Base-by-base conservation (phyloP, 192 early-diverging fungal genomes). In the Gigaspora rosea region DNA sequence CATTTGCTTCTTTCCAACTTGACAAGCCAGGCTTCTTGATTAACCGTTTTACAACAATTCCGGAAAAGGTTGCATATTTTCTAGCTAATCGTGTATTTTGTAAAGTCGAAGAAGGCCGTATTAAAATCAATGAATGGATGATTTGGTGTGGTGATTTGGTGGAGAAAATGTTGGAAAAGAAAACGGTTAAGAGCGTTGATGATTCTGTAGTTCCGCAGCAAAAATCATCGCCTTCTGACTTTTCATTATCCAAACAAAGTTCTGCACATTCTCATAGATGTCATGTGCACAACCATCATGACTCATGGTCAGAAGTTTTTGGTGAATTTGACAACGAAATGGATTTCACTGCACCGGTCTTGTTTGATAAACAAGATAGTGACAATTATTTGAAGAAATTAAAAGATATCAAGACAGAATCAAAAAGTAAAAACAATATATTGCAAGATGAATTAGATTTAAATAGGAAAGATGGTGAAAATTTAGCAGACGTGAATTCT, bases 31-130 rank as follows among this genome's bases (percentile, higher is more conserved):
- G 82, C 5, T 92, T 91, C 78, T 79, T 92, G 18, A 81, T 85
- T 62, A 64, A 80, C 20, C 82, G 84, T 2, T 85, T 86, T 16
- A 81, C 87, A 78, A 88, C 86, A 81, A 85, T 91, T 88, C 80
- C 85, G 72, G 82, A 77, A 35, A 63, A 80, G 2, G 86, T 92
- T 4, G 89, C 89, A 7, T 80, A 86, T 76, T 92, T 90, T 80
- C 78, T 92, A 58, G 84, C 84, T 33, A 79, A 85, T 32, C 88
- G 88, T 20, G 84, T 90, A 2, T 93, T 93, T 66, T 90, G 88
- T 64, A 81, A 82, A 18, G 85, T 36, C 32, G 61, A 69, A 49
- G 41, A 78, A 36, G 70, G 76, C 18, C 76, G 80, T 18, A 67
- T 81, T 20, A 78, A 27, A 22, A 74, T 78, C 35, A 51, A 52